Base-by-base conservation (phyloP, 345 rosid species). In the Hibiscus syriacus region DNA sequence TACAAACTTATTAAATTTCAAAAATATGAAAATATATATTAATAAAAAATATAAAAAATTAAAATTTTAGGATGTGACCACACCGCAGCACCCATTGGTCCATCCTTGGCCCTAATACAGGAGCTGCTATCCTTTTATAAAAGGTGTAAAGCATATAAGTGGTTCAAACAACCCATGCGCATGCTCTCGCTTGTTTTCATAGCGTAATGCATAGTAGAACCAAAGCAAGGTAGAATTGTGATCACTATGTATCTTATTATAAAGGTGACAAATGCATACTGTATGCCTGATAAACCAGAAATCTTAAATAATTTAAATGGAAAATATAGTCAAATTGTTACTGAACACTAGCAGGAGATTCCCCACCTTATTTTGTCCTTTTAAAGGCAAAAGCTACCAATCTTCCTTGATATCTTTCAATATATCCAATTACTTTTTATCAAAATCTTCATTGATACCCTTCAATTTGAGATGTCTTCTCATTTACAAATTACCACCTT, bases 391-490 rank as follows among this genome's bases (percentile, higher is more conserved):
- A 76, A 80, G 70, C 23, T 6, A 48, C 0, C 69, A 77, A 71
- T 59, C 69, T 71, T 41, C 76, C 67, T 49, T 67, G 19, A 54
- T 26, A 66, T 65, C 69, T 61, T 73, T 73, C 76, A 68, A 61
- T 23, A 14, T 62, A 58, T 45, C 57, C 38, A 25, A 65, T 39
- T 64, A 17, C 59, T 57, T 62, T 70, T 64, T 30, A 20, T 26
- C 67, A 36, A 73, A 78, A 78, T 78, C 76, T 76, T 73, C 81
- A 53, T 70, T 58, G 72, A 67, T 36, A 56, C 58, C 55, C 72
- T 69, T 74, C 78, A 6, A 17, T 20, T 68, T 64, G 52, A 56
- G 54, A 17, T 67, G 25, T 50, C 72, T 38, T 57, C 66, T 61
- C 41, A 1, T 61, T 39, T 53, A 23, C 46, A 13, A 12, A 3